Base-by-base conservation (phyloP, 2,329 filamentous ascomycete genomes). In the Calonectria montana region DNA sequence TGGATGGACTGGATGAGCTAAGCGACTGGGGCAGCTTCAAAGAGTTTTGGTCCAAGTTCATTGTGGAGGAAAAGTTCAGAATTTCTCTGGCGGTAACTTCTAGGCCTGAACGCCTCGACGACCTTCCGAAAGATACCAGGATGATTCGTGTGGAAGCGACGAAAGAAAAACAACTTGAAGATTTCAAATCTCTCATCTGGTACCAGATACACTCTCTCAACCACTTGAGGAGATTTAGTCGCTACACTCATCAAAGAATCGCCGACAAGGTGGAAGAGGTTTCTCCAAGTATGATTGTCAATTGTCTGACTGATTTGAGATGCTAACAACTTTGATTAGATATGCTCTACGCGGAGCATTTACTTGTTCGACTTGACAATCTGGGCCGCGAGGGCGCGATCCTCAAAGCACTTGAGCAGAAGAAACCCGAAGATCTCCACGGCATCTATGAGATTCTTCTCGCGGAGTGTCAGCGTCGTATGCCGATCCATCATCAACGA, bases 341-440 rank as follows among this genome's bases (percentile, higher is more conserved):
- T 25, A 79, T 85, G 74, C 76, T 84, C 1, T 84, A 84, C 37
- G 80, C 80, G 0, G 80, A 84, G 27, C 81, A 84, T n/a, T 76
- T 84, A 29, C 75, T 85, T 0, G 48, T 71, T 8, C 73, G 80
- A 0, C 71, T 84, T 4, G 76, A 82, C 9, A 70, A 75, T 9
- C 73, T 84, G 1, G 80, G 80, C 1, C 79, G 83, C 0, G 82
- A 84, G 62, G 77, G 79, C 6, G 80, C 81, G 0, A 78, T 83
- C 0, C 73, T 83, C 1, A 76, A 80, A n/a, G 69, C 77, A 2
- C 64, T 84, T 0, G 72, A 78, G 0, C 75, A 78, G 21, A 66
- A 75, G 0, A 48, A 79, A 2, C 77, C 83, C 4, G 69, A 74
- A 0, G 73, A 66, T 0, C 75, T 81, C 2, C 45, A 81, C 35